A percentile compares a stretch with the other conserved stretches of the same genome.
Evolutionary conservation across 768 basidiomycete genomes (phyloP).

Genomic region (Rhizopogon roseolus): DNA sequence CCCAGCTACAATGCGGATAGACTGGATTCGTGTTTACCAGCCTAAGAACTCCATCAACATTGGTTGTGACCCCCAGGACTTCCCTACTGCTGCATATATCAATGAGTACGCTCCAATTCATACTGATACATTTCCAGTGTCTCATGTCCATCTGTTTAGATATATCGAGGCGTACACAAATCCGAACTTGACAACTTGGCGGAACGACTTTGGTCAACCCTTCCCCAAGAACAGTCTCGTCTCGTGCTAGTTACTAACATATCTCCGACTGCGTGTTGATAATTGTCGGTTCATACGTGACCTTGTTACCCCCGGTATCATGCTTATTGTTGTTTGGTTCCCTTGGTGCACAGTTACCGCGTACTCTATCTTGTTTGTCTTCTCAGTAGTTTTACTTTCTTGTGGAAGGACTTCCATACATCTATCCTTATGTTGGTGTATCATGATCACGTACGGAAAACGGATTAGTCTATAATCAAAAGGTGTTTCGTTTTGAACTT

Average conservation of each 20-base stretch:
- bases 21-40: conserved; percentile 93
- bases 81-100: conserved; percentile 83
- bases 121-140: not conserved
- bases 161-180: conserved; percentile 77
- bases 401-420: not conserved
- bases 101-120: conserved; percentile 40
- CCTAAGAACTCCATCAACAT: conserved; percentile 62
- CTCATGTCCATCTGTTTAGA: conserved; percentile 17
- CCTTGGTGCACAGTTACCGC: not conserved
- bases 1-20: conserved; percentile 71
- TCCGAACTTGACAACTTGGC: conserved; percentile 76
- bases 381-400: not conserved
- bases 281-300: conserved; percentile 6
- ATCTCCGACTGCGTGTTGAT: not conserved
- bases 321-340: conserved; percentile 9
- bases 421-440: conserved; percentile 8
- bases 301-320: conserved; percentile 2
- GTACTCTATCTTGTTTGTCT: not conserved
- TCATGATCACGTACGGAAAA: not conserved
- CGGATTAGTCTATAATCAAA: not conserved
- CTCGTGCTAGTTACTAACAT: conserved; percentile 40
- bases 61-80: conserved; percentile 78
- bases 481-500: not conserved
- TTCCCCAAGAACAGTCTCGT: conserved; percentile 66
- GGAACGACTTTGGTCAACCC: conserved; percentile 53